A percentile compares a stretch with the other conserved stretches of the same genome.
Conservation (phyloP, 2,329 filamentous ascomycete species). For the Fusarium euwallaceae region DNA sequence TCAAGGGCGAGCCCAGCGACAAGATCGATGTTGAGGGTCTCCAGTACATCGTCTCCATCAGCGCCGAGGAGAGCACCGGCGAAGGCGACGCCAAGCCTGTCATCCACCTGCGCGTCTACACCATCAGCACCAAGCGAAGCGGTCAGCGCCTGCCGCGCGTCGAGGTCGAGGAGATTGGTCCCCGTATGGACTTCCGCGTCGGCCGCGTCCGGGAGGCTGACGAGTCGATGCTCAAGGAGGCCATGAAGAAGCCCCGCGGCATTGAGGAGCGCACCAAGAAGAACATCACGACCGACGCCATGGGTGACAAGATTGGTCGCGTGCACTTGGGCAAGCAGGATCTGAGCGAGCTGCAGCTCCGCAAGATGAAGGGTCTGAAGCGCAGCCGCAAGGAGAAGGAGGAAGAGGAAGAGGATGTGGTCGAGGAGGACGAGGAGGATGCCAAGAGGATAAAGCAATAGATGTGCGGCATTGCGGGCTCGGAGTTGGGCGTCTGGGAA, state of each 20-base stretch:
- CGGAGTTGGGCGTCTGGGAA: conserved; percentile 52
- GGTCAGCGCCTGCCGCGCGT: conserved; percentile 90
- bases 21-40: conserved; percentile 95
- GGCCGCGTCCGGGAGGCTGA: conserved; percentile 86
- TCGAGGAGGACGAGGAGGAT: conserved; percentile 55
- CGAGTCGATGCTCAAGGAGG: conserved; percentile 85
- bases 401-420: conserved; percentile 60
- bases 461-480: conserved; percentile 37
- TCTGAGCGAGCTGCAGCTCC: conserved; percentile 86
- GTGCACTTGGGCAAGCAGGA: conserved; percentile 94
- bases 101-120: conserved; percentile 82
- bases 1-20: conserved; percentile 80
- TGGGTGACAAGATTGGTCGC: conserved; percentile 96
- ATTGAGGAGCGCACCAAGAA: conserved; percentile 88
- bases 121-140: conserved; percentile 86
- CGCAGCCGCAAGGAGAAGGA: conserved; percentile 72
- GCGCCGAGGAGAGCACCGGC: conserved; percentile 73
- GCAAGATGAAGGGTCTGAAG: conserved; percentile 99
- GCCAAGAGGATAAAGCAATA: conserved; percentile 54
- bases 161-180: conserved; percentile 95
- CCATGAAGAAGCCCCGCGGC: conserved; percentile 86
- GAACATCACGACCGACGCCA: conserved; percentile 90
- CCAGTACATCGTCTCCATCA: conserved; percentile 89
- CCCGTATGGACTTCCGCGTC: conserved; percentile 90
- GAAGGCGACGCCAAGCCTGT: conserved; percentile 64